Base-by-base conservation (phyloP, 192 early-diverging fungal species). In the Mortierella hygrophila region DNA sequence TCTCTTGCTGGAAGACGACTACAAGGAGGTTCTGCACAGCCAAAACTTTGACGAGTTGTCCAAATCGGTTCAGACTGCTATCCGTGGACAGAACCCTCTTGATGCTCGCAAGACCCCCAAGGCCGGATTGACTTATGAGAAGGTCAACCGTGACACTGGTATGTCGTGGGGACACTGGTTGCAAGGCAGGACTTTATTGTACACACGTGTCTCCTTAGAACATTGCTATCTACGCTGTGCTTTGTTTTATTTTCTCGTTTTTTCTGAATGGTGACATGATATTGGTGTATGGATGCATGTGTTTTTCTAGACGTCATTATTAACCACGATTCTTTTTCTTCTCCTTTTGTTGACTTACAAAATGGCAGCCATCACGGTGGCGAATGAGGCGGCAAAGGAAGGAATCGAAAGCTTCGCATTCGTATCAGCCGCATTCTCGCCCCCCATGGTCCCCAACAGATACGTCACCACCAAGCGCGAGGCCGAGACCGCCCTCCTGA, bases 381-480 rank as follows among this genome's bases (percentile, higher is more conserved):
- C 94, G 20, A 88, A 89, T 26, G 85, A 87, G 16, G 93, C 91
- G 9, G 89, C 87, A 10, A 76, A 88, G 26, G 81, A 88, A 16
- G 88, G 89, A 8, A 81, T 94, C 9, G 80, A 89, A 6, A 90
- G 92, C 13, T 95, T 94, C 84, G 92, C 90, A 21, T 96, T 93
- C 69, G 89, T 96, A 37, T 96, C 95, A 18, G 95, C 95, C 20
- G 90, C 88, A 40, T 93, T 94, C 60, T 68, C 91, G 0, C 69
- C 95, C 29, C 95, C 95, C 21, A 89, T 93, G 10, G 80, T 96
- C 46, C 90, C 93, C 68, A 88, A 93, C 71, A 89, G 92, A 1
- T 96, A 96, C 57, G 91, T 96, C 63, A 93, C 94, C 29, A 94
- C 94, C 18, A 96, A 96, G 77, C 93, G 94, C 44, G 92, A 96